phyloP scores from a whole-genome alignment of 140 eudicot genomes.

The Erigeron philadelphicus region DNA sequence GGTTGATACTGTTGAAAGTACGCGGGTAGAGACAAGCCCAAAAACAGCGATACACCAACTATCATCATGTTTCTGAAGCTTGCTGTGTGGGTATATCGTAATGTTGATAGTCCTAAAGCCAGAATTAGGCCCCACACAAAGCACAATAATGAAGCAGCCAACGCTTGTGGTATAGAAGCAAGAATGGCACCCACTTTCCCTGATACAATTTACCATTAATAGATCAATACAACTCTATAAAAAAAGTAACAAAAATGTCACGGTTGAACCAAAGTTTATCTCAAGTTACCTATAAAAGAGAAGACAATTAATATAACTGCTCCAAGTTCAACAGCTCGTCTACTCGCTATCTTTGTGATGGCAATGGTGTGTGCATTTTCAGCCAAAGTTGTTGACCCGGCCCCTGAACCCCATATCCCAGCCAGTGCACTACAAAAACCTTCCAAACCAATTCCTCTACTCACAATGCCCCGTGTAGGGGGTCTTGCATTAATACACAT shows the following conservation, averaged over 20 bases:
- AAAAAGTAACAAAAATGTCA: neutral
- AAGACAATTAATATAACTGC: conserved; percentile 68
- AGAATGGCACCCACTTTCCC: conserved; percentile 96
- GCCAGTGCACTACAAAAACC: conserved; percentile 88
- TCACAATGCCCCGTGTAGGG: conserved; percentile 83
- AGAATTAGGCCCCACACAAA: conserved; percentile 76
- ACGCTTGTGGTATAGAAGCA: conserved; percentile 93
- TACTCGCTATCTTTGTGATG: conserved; percentile 67
- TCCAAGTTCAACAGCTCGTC: conserved; percentile 70
- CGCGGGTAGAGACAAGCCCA: conserved; percentile 85
- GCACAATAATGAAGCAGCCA: conserved; percentile 87
- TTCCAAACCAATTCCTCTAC: conserved; percentile 95
- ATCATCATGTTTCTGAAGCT: conserved; percentile 68
- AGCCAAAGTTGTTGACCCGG: conserved; percentile 86
- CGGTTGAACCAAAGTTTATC: too few relatives aligned
- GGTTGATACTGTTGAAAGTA: conserved; percentile 83
- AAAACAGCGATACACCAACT: conserved; percentile 76
- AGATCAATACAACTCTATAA: neutral
- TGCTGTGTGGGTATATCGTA: conserved; percentile 64
- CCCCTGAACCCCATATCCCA: conserved; percentile 96
- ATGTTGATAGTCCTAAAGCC: conserved; percentile 67
- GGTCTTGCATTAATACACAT: conserved; percentile 54
- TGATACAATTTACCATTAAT: conserved; percentile 28
- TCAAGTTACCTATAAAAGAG: conserved; percentile 68
- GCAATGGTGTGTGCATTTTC: conserved; percentile 76